Evolutionary conservation across 2,329 filamentous ascomycete species (phyloP).

Genomic region (Fusarium verticillioides): DNA sequence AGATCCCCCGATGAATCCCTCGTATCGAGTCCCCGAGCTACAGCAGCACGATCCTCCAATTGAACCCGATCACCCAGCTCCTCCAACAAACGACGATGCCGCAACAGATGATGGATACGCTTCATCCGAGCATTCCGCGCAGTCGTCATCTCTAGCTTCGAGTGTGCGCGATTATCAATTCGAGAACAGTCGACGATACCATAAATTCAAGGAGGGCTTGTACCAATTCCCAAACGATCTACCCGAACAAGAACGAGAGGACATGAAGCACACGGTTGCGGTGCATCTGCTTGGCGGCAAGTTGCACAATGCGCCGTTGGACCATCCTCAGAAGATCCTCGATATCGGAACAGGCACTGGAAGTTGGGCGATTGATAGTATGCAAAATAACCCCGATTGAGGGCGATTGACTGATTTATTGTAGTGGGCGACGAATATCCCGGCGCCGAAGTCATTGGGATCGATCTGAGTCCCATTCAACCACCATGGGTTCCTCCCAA

Average conservation of each 20-base stretch:
- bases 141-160: slow-evolving; percentile 38
- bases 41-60: slow-evolving; percentile 25
- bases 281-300: slow-evolving; percentile 50
- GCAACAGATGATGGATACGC: slow-evolving; percentile 32
- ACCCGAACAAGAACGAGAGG: slow-evolving; percentile 57
- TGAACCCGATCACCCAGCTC: slow-evolving; percentile 1
- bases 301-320: slow-evolving; percentile 56
- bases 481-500: slow-evolving; percentile 55
- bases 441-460: slow-evolving; percentile 51
- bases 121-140: slow-evolving; percentile 7
- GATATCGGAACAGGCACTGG: slow-evolving; percentile 53
- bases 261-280: slow-evolving; percentile 55
- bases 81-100: slow-evolving; percentile 1
- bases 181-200: slow-evolving; percentile 56
- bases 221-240: slow-evolving; percentile 57
- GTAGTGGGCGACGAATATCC: slow-evolving; percentile 53
- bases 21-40: not conserved
- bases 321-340: slow-evolving; percentile 50
- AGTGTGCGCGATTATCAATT: slow-evolving; percentile 55
- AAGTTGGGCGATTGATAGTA: slow-evolving; percentile 60
- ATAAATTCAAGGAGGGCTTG: slow-evolving; percentile 54
- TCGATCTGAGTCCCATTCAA: slow-evolving; percentile 55
- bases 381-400: not conserved
- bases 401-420: not conserved
- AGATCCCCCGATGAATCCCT: not conserved